phyloP scores from a whole-genome alignment of 2,329 filamentous ascomycete genomes.

The Hypomyces rosellus region DNA sequence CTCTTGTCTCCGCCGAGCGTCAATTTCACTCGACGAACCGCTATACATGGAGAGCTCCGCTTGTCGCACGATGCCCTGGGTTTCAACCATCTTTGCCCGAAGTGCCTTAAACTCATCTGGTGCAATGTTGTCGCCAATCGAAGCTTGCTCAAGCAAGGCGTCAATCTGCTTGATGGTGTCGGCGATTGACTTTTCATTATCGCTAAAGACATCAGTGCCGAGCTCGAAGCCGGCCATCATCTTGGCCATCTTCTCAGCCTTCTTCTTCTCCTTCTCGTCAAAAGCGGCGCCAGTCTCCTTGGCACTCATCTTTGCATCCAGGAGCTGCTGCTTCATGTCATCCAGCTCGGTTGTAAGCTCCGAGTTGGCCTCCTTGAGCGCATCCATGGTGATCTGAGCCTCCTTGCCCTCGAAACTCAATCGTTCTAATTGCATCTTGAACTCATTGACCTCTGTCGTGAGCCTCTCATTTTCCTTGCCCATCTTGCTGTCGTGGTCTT shows the following conservation, averaged over 20 bases:
- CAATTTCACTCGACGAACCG: constrained; percentile 54
- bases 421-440: constrained; percentile 95
- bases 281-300: constrained; percentile 85
- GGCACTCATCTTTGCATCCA: constrained; percentile 93
- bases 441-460: constrained; percentile 78
- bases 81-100: constrained; percentile 73
- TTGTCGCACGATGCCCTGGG: constrained; percentile 87
- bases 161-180: constrained; percentile 81
- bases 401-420: constrained; percentile 95
- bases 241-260: constrained; percentile 98
- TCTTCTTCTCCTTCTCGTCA: constrained; percentile 97
- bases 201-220: constrained; percentile 85
- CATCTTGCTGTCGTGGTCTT: constrained; percentile 76
- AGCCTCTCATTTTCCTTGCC: constrained; percentile 88
- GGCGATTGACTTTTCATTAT: constrained; percentile 81
- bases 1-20: constrained; percentile 64
- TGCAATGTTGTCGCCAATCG: constrained; percentile 70
- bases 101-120: constrained; percentile 76
- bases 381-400: constrained; percentile 94
- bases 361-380: constrained; percentile 88
- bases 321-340: constrained; percentile 89
- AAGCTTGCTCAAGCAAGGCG: constrained; percentile 67
- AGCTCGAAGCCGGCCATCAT: constrained; percentile 99
- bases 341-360: constrained; percentile 90
- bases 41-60: constrained; percentile 81